A percentile compares a stretch with the other conserved stretches of the same genome.
phyloP scores from a whole-genome alignment of 768 basidiomycete genomes.

The Podaxis sp. region DNA sequence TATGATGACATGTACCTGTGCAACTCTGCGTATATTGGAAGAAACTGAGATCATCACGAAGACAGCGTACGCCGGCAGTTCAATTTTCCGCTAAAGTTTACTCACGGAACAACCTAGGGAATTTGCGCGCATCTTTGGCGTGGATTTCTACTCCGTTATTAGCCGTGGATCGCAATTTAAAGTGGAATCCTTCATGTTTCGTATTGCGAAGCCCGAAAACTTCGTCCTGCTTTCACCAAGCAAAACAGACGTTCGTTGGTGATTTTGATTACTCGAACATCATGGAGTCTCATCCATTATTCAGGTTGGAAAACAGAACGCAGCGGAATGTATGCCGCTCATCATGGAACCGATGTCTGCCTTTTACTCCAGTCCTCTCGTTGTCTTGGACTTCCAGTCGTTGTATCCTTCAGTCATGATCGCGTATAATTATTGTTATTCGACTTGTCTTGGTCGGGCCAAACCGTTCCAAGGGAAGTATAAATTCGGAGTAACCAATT shows the following conservation, averaged over 20 bases:
- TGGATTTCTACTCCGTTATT: constrained; percentile 95
- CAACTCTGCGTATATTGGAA: constrained; percentile 80
- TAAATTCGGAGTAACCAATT: constrained; percentile 84
- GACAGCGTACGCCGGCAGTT: constrained; percentile 67
- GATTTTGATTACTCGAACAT: constrained; percentile 1
- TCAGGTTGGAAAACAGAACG: constrained; percentile 94
- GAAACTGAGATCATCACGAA: constrained; percentile 82
- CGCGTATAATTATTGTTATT: constrained; percentile 96
- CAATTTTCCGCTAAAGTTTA: neutral
- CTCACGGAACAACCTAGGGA: constrained; percentile 54
- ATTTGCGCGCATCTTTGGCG: constrained; percentile 95
- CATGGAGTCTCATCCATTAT: constrained; percentile 2
- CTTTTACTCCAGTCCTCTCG: constrained; percentile 88
- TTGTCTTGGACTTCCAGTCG: constrained; percentile 95
- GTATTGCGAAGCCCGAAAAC: constrained; percentile 93
- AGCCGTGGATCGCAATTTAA: constrained; percentile 97
- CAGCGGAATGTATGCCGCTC: constrained; percentile 92
- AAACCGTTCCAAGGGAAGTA: constrained; percentile 83
- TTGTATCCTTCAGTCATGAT: constrained; percentile 99
- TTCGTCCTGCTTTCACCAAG: constrained; percentile 91
- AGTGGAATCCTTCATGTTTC: constrained; percentile 98
- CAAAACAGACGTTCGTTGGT: constrained; percentile 65
- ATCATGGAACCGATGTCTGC: constrained; percentile 94
- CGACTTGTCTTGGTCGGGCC: constrained; percentile 91
- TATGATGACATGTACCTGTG: constrained; percentile 59